phyloP scores from a whole-genome alignment of 1,284 basidiomycete genomes.

The Trichosporon sp. region DNA sequence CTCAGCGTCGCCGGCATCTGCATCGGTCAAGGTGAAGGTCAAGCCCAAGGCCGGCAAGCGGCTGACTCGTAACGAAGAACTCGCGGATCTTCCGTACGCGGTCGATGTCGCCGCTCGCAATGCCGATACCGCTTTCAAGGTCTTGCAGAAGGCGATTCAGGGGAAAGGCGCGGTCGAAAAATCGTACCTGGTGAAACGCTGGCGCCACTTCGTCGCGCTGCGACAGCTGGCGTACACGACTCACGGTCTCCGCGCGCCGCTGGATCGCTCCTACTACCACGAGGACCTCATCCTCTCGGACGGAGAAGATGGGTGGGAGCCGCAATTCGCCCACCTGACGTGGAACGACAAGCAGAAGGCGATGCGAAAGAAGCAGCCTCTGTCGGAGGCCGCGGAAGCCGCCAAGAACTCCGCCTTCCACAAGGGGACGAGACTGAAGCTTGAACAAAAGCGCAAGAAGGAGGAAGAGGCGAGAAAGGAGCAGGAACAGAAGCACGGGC shows the following conservation, averaged over 20 bases:
- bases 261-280: background rate
- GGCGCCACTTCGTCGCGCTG: background rate
- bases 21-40: no score
- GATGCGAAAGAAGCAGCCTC: background rate
- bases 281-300: background rate
- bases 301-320: background rate
- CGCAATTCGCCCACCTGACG: background rate
- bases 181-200: background rate
- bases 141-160: no score
- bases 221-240: background rate
- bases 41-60: no score
- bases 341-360: background rate
- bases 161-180: background rate
- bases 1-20: no score
- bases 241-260: no score
- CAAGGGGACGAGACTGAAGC: background rate
- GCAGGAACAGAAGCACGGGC: no score
- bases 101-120: no score
- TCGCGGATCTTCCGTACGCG: no score
- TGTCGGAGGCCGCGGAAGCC: background rate
- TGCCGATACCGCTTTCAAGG: no score
- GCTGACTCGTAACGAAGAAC: no score
- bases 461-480: no score
- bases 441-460: background rate
- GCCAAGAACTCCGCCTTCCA: background rate